Conservation (phyloP, 768 basidiomycete species). For the Multifurca ochricompacta region DNA sequence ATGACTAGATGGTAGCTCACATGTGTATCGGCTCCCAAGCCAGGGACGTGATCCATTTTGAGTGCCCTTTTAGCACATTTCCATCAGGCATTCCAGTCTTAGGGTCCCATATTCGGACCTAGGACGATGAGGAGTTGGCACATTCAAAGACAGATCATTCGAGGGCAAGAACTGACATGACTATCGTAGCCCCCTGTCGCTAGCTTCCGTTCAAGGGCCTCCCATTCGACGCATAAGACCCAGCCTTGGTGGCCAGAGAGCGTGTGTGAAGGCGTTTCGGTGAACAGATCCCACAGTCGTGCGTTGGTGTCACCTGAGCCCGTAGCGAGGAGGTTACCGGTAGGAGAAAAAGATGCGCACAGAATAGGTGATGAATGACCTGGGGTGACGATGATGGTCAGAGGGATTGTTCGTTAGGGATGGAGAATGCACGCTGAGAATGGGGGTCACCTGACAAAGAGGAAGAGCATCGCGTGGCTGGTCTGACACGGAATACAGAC, state of each 20-base stretch:
- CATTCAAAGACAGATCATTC: not conserved
- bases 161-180: slow-evolving; percentile 47
- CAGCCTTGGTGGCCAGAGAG: slow-evolving; percentile 88
- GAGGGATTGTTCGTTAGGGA: not conserved
- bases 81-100: slow-evolving; percentile 84
- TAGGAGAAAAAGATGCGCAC: slow-evolving; percentile 93
- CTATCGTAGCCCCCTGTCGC: slow-evolving; percentile 95
- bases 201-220: slow-evolving; percentile 80
- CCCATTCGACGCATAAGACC: slow-evolving; percentile 98
- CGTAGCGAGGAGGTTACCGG: slow-evolving; percentile 83
- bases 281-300: slow-evolving; percentile 89
- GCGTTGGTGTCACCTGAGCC: slow-evolving; percentile 93
- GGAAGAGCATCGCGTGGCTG: slow-evolving; percentile 89
- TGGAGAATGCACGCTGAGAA: not conserved
- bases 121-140: not conserved
- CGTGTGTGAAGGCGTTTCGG: slow-evolving; percentile 84
- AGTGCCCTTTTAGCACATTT: slow-evolving; percentile 84
- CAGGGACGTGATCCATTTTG: slow-evolving; percentile 93
- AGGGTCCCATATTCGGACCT: slow-evolving; percentile 89
- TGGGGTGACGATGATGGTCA: slow-evolving; percentile 31
- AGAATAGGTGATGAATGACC: slow-evolving; percentile 91
- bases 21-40: slow-evolving; percentile 96
- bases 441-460: slow-evolving; percentile 63
- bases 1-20: slow-evolving; percentile 35
- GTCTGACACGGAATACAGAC: slow-evolving; percentile 89